Evolutionary conservation across 176 grass and related monocot species (phyloP), one percentile per base, ranked within the genome.

Genomic region (Phyllostachys edulis): DNA sequence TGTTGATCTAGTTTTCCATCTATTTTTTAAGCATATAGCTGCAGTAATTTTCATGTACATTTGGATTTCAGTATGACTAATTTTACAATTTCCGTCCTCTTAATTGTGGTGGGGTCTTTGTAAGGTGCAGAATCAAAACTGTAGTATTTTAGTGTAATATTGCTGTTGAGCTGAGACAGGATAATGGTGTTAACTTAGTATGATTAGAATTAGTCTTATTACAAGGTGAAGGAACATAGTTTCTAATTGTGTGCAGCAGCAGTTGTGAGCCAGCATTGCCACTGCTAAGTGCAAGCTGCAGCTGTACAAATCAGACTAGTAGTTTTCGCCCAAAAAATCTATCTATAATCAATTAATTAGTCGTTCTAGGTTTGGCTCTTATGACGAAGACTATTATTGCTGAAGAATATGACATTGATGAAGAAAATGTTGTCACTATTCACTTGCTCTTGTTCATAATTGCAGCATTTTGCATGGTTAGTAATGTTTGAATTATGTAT

Each of bases 121-220:
- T 80, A 32, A 70, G n/a, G 34, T 61, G n/a, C 50, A 68, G 3
- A 73, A 68, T 75, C 40, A 69, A 41, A 69, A 23, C 36, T 51
- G 69, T 77, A 41, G 41, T 85, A 69, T 37, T 71, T 71, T 56
- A 20, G 6, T 77, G 42, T 77, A 56, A 71, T 66, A 78, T 52
- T 71, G 23, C 39, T 73, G 16, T 78, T 57, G 55, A 46, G 23
- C 2, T 72, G 61, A 46, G 45, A 52, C 5, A 66, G 4, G 45
- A 83, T 73, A 56, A 61, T 51, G 13, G 4, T 6, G 9, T 73
- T 81, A 75, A 46, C 4, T 66, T 47, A 7, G 7, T 15, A 44
- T 55, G 76, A 86, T 73, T 40, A 32, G 6, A 26, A 23, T 11
- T 4, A 67, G 51, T 75, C 47, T 38, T 73, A 57, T 81, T 21